Evolutionary conservation across 2,329 filamentous ascomycete species (phyloP).

Genomic region (Grosmannia serpens): DNA sequence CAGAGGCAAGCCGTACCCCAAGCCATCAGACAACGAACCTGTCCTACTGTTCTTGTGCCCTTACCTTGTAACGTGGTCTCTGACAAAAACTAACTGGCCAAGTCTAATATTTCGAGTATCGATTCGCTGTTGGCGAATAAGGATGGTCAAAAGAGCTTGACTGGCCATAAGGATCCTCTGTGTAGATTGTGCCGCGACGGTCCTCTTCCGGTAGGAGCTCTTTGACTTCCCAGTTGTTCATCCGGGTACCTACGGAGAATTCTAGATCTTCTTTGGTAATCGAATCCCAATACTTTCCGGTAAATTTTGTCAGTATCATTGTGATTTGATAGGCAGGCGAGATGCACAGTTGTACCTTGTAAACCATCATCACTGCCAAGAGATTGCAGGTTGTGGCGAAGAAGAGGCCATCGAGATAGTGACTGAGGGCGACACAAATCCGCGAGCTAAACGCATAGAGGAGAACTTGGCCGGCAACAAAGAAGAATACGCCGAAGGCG

Average conservation of each 20-base stretch:
- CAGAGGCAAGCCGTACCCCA: neutral
- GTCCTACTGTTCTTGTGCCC: neutral
- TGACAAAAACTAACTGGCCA: neutral
- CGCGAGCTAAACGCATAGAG: constrained; percentile 79
- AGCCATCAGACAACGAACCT: neutral
- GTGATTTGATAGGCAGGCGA: neutral
- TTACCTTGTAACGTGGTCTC: neutral
- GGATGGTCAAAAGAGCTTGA: constrained; percentile 41
- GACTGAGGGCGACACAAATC: constrained; percentile 74
- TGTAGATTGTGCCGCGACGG: constrained; percentile 60
- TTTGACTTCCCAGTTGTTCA: constrained; percentile 98
- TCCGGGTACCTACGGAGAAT: constrained; percentile 89
- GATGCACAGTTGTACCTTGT: constrained; percentile 56
- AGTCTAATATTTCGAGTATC: constrained; percentile 35
- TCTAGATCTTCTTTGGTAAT: constrained; percentile 98
- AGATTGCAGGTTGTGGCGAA: constrained; percentile 91
- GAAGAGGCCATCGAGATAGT: constrained; percentile 91
- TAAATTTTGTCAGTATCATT: neutral
- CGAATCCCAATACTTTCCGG: constrained; percentile 84
- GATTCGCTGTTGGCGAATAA: constrained; percentile 30
- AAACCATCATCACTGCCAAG: constrained; percentile 97
- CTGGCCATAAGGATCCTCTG: constrained; percentile 53
- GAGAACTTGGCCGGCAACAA: constrained; percentile 82
- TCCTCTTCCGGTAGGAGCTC: constrained; percentile 76
- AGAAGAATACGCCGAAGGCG: constrained; percentile 79